These are phyloP conservation scores for Pulveroboletus sp. DNA, from an alignment of 1,284 basidiomycete species.

Conservation along the genomic window DNA sequence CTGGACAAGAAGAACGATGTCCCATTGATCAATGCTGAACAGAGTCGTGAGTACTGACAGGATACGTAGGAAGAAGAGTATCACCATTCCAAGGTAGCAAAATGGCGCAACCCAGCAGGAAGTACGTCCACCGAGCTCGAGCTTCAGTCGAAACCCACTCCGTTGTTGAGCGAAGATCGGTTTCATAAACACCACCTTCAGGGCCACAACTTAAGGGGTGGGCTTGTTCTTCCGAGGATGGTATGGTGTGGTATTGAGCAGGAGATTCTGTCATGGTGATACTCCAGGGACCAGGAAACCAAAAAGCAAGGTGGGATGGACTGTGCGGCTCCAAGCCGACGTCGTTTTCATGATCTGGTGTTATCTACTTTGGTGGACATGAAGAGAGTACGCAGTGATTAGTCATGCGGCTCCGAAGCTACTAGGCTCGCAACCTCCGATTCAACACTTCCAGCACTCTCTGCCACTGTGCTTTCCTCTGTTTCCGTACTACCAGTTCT, in stretches of 20 bases:
- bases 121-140: conserved; percentile 57
- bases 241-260: conserved; percentile 16
- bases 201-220: background rate
- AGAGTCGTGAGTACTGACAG: background rate
- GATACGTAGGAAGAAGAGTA: conserved; percentile 9
- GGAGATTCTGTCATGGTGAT: conserved; percentile 13
- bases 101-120: conserved; percentile 66
- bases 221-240: conserved; percentile 19
- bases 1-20: conserved; percentile 71
- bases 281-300: background rate
- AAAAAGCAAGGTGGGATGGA: no score
- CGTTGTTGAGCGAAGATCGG: background rate
- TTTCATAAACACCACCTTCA: background rate
- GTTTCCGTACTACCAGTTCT: conserved; percentile 40
- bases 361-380: no score
- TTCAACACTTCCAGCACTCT: conserved; percentile 42
- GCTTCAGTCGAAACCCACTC: conserved; percentile 19
- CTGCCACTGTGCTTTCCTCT: conserved; percentile 56
- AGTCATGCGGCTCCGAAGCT: background rate
- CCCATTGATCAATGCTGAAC: conserved; percentile 68
- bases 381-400: no score
- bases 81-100: conserved; percentile 79
- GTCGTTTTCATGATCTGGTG: no score
- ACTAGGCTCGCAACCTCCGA: conserved; percentile 61
- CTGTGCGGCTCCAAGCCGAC: no score